Conservation (phyloP, 2,329 filamentous ascomycete species). For the Epichloe typhina region DNA sequence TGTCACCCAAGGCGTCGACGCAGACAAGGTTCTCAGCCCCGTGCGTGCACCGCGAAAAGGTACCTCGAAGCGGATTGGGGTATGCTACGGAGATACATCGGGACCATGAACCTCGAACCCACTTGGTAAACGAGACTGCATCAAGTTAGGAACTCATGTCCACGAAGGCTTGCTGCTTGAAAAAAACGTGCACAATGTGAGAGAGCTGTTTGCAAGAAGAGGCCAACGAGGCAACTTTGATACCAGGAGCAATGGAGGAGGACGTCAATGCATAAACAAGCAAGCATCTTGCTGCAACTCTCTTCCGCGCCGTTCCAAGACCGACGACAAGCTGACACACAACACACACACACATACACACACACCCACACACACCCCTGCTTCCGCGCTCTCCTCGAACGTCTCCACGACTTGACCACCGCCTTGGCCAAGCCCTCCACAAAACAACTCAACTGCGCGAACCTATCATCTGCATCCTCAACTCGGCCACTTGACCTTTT, state of each 20-base stretch:
- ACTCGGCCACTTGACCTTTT: conserved; percentile 12
- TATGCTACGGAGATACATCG: conserved; percentile 1
- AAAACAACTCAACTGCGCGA: conserved; percentile 5
- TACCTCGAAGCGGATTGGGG: conserved; percentile 6
- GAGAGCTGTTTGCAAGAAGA: background rate
- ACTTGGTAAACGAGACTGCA: background rate
- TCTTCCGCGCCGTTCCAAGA: background rate
- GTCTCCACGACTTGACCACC: background rate
- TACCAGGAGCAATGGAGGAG: background rate
- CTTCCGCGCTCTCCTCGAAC: conserved; percentile 5
- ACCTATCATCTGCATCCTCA: conserved; percentile 1
- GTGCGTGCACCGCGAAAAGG: conserved; percentile 3
- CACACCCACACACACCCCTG: conserved; percentile 3
- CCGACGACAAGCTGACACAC: too few relatives aligned
- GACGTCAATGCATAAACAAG: background rate
- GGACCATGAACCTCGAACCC: conserved; percentile 1
- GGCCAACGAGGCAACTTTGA: background rate
- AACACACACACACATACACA: too few relatives aligned
- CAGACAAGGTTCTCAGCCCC: conserved; percentile 5
- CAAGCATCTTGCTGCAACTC: background rate
- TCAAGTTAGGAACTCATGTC: background rate
- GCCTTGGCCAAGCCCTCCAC: conserved; percentile 5
- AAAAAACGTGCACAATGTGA: background rate
- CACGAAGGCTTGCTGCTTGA: background rate
- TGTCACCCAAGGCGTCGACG: conserved; percentile 1